Evolutionary conservation across 2,329 filamentous ascomycete genomes (phyloP).

Genomic region (Beauveria bassiana): DNA sequence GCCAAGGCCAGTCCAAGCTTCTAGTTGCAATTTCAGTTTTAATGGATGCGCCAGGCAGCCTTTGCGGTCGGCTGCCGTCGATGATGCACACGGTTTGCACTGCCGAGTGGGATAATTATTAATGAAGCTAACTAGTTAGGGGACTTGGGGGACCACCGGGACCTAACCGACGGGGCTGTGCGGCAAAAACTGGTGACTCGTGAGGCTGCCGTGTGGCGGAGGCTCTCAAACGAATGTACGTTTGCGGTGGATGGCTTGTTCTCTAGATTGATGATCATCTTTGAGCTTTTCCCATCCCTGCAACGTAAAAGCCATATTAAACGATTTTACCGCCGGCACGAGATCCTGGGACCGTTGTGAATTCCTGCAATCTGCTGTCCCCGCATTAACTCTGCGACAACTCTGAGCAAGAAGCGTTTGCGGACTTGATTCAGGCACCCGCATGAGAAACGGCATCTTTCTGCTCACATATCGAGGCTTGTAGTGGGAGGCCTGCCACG

Average conservation of each 20-base stretch:
- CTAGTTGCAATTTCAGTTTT: not conserved
- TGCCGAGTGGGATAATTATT: not conserved
- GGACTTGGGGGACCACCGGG: not conserved
- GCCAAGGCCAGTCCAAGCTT: not conserved
- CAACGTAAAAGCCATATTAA: not conserved
- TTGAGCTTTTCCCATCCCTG: not conserved
- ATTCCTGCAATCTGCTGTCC: too few species aligned
- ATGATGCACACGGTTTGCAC: constrained; percentile 2
- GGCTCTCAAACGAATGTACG: not conserved
- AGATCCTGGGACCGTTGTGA: too few species aligned
- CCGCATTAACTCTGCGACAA: not conserved
- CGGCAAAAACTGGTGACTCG: not conserved
- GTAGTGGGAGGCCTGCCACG: not conserved
- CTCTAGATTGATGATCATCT: not conserved
- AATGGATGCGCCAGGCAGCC: not conserved
- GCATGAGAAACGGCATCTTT: not conserved
- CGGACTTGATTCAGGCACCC: too few species aligned
- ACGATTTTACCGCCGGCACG: too few species aligned
- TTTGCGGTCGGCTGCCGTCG: not conserved
- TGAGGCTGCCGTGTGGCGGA: not conserved
- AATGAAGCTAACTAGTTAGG: not conserved
- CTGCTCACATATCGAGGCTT: not conserved
- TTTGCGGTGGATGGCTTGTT: not conserved
- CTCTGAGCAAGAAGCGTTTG: too few species aligned
- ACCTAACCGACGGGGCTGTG: constrained; percentile 2